phyloP scores from a whole-genome alignment of 2,329 filamentous ascomycete genomes.

The Sarocladiaceae sp. region DNA sequence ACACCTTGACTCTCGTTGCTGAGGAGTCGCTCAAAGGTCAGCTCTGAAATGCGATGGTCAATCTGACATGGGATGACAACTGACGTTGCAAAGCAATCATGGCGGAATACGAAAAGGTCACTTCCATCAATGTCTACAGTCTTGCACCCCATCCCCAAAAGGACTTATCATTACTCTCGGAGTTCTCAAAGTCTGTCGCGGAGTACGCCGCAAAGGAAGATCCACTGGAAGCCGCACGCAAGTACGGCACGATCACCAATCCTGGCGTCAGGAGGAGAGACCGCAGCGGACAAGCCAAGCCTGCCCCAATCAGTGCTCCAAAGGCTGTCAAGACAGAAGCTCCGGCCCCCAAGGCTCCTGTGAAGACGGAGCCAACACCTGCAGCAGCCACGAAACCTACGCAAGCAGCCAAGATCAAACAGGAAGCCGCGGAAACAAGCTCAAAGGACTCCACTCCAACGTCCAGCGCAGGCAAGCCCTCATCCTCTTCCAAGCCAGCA shows the following conservation, averaged over 20 bases:
- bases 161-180: constrained; percentile 59
- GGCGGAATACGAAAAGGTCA: constrained; percentile 63
- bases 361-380: constrained; percentile 18
- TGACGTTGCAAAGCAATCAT: constrained; percentile 48
- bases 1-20: constrained; percentile 58
- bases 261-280: constrained; percentile 52
- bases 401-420: constrained; percentile 10
- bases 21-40: constrained; percentile 68
- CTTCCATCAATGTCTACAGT: constrained; percentile 82
- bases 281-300: constrained; percentile 23
- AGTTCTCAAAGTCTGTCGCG: constrained; percentile 59
- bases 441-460: constrained; percentile 20
- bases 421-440: constrained; percentile 12
- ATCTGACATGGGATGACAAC: not conserved
- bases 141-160: constrained; percentile 63
- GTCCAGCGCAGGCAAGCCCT: constrained; percentile 21
- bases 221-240: constrained; percentile 48
- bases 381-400: constrained; percentile 9
- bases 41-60: constrained; percentile 11
- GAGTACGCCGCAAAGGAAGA: constrained; percentile 52
- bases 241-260: constrained; percentile 72
- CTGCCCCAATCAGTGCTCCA: constrained; percentile 12
- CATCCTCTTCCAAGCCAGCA: constrained; percentile 19
- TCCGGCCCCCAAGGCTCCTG: constrained; percentile 10
- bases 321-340: constrained; percentile 18